These are phyloP conservation scores for Coemansia sp. DNA, from an alignment of 192 early-diverging fungal genomes.

Conservation along the genomic window DNA sequence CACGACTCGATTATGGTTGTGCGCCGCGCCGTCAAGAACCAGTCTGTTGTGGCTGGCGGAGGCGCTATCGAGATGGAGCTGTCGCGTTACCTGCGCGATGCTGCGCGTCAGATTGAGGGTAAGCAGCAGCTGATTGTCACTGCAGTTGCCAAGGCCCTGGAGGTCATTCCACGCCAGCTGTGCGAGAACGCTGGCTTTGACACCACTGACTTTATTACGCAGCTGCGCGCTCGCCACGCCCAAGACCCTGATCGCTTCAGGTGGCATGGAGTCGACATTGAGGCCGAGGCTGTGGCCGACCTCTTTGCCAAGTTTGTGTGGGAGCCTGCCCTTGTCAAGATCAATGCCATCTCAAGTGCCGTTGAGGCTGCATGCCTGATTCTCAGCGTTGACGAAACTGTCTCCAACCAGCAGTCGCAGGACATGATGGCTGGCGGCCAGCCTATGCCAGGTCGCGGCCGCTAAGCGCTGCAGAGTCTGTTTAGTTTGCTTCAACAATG, in stretches of 20 bases:
- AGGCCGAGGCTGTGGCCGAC: slow-evolving; percentile 82
- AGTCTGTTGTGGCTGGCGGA: slow-evolving; percentile 93
- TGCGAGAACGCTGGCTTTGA: slow-evolving; percentile 99
- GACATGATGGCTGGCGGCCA: slow-evolving; percentile 58
- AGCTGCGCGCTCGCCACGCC: slow-evolving; percentile 89
- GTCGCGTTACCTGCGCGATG: slow-evolving; percentile 88
- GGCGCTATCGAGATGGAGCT: slow-evolving; percentile 99
- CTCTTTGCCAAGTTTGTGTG: slow-evolving; percentile 94
- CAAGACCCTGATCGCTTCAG: slow-evolving; percentile 58
- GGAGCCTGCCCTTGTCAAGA: slow-evolving; percentile 98
- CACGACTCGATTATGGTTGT: slow-evolving; percentile 99
- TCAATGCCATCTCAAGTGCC: slow-evolving; percentile 90
- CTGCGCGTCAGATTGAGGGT: slow-evolving; percentile 92
- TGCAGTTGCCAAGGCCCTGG: slow-evolving; percentile 92
- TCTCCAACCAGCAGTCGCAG: slow-evolving; percentile 88
- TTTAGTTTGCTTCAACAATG: not conserved
- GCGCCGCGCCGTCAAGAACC: slow-evolving; percentile 94
- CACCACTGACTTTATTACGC: slow-evolving; percentile 95
- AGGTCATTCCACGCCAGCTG: slow-evolving; percentile 97
- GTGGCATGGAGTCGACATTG: slow-evolving; percentile 95
- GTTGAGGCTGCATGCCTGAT: slow-evolving; percentile 96
- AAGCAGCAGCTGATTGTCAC: slow-evolving; percentile 98
- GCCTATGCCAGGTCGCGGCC: slow-evolving; percentile 60
- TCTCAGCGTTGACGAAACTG: slow-evolving; percentile 95
- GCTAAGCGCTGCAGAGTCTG: slow-evolving; percentile 56